These are phyloP conservation scores for Chrysosporium keratinophilum DNA, from an alignment of 2,329 filamentous ascomycete genomes.

Conservation along the genomic window DNA sequence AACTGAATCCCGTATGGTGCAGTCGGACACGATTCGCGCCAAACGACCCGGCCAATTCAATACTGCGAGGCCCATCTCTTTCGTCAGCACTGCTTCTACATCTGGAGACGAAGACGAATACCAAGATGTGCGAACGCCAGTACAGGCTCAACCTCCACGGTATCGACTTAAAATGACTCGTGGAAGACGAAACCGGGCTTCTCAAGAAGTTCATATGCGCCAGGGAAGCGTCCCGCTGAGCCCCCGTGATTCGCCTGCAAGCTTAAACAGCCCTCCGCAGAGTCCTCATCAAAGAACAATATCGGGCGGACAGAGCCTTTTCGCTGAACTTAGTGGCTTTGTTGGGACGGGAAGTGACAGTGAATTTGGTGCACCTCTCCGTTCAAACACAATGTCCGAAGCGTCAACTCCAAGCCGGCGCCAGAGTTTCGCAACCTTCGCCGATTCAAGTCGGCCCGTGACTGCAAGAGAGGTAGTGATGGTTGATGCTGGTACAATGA, in stretches of 20 bases:
- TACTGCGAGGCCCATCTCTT: slow-evolving; percentile 40
- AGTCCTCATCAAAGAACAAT: slow-evolving; percentile 30
- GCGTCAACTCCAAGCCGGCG: slow-evolving; percentile 31
- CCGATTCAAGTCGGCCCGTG: slow-evolving; percentile 21
- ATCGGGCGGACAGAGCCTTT: slow-evolving; percentile 65
- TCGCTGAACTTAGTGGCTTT: slow-evolving; percentile 78
- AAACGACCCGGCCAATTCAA: background rate
- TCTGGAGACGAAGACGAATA: slow-evolving; percentile 65
- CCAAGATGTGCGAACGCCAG: slow-evolving; percentile 55
- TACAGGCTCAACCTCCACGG: slow-evolving; percentile 53
- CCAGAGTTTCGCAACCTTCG: slow-evolving; percentile 25
- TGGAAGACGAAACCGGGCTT: slow-evolving; percentile 48
- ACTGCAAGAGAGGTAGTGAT: slow-evolving; percentile 33
- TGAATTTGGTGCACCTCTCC: slow-evolving; percentile 40
- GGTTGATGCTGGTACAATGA: slow-evolving; percentile 55
- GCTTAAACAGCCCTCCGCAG: slow-evolving; percentile 36
- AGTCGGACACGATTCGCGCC: slow-evolving; percentile 17
- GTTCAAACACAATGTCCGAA: slow-evolving; percentile 26
- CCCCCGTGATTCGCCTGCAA: slow-evolving; percentile 43
- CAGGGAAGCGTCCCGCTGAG: slow-evolving; percentile 31
- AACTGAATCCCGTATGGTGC: slow-evolving; percentile 54
- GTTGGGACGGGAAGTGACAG: slow-evolving; percentile 60
- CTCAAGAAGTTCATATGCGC: slow-evolving; percentile 36
- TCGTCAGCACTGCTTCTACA: slow-evolving; percentile 79
- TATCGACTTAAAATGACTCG: slow-evolving; percentile 64